phyloP scores from a whole-genome alignment of 192 early-diverging fungal genomes.

The Podila epigama region DNA sequence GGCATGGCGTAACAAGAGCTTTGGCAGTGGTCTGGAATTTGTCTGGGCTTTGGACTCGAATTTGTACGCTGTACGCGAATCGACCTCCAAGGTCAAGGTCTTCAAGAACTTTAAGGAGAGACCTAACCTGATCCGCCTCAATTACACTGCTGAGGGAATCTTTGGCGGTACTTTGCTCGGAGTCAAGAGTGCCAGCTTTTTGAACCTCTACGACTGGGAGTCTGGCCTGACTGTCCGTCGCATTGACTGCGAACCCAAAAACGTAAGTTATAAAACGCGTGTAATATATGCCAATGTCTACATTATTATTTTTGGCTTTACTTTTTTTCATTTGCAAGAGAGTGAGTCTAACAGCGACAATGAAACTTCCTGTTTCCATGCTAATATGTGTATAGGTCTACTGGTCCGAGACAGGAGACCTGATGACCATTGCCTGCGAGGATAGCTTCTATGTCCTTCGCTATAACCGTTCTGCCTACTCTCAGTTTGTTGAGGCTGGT shows the following conservation, averaged over 20 bases:
- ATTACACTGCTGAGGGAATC: constrained; percentile 92
- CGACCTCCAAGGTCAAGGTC: constrained; percentile 84
- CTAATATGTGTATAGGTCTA: constrained; percentile 61
- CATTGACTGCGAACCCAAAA: constrained; percentile 90
- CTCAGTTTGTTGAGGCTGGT: constrained; percentile 72
- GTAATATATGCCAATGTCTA: too few species aligned
- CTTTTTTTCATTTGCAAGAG: too few species aligned
- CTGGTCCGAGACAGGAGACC: constrained; percentile 95
- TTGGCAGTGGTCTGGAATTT: constrained; percentile 94
- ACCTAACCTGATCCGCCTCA: constrained; percentile 70
- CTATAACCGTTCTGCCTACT: constrained; percentile 88
- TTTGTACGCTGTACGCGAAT: constrained; percentile 96
- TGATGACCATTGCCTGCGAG: constrained; percentile 91
- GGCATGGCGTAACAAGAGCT: constrained; percentile 99
- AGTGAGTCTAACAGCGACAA: background rate
- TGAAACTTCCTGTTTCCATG: background rate
- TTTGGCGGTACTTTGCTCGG: constrained; percentile 94
- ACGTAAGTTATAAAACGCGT: too few species aligned
- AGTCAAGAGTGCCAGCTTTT: constrained; percentile 80
- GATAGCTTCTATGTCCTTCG: constrained; percentile 96
- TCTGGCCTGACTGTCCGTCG: constrained; percentile 88
- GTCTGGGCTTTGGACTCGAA: constrained; percentile 98
- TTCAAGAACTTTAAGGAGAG: constrained; percentile 98
- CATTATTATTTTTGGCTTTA: too few species aligned
- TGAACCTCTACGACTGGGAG: constrained; percentile 99